Evolutionary conservation across 1,284 basidiomycete species (phyloP), one percentile per base, ranked within the genome.

Genomic region (Mycena citricolor): DNA sequence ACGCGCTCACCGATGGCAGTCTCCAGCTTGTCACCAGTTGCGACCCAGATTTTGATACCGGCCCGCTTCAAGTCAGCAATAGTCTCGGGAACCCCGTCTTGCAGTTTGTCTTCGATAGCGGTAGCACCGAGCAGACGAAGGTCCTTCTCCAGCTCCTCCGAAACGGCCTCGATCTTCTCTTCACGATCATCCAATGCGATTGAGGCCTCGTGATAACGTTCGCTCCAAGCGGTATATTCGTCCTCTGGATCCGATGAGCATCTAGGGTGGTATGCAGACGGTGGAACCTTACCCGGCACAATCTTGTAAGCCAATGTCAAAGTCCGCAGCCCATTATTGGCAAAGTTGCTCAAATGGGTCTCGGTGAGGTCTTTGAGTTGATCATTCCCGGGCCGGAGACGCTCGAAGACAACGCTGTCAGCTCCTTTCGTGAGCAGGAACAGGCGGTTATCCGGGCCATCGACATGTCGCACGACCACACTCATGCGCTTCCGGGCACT

Each of bases 21-120:
- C 68, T 99, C 95, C 33, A 99, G 81, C 69, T 99, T 99, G 71
- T 99, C 97, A 33, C 97, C 97, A 0, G 97, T 99, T 5, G 93
- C 90, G 13, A 99, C 95, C 97, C 97, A 99, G 44, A 99, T 73
- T 66, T 97, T 99, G 72, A 99, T 98, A 0, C 97, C 97, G 0
- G 97, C 97, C 20, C 83, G 76, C 73, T 98, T 99, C 24, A 99
- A 76, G 62, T 98, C 94, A 5, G 89, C 91, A 56, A 99, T 98
- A 4, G 94, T 81, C 62, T 98, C 94, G 2, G 97, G 95, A 1
- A 99, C 97, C 40, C 95, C 97, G 60, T 99, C 95, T 67, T 99
- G 97, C 11, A 99, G 72, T 49, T 85, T 83, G 68, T 99, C 97
- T 66, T 99, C 97, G 57, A 99, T 99, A 19, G 94, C 97, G 2